A percentile compares a stretch with the other conserved stretches of the same genome.
Evolutionary conservation across 306 rosid genomes (phyloP).

Genomic region (Ziziphus jujuba): DNA sequence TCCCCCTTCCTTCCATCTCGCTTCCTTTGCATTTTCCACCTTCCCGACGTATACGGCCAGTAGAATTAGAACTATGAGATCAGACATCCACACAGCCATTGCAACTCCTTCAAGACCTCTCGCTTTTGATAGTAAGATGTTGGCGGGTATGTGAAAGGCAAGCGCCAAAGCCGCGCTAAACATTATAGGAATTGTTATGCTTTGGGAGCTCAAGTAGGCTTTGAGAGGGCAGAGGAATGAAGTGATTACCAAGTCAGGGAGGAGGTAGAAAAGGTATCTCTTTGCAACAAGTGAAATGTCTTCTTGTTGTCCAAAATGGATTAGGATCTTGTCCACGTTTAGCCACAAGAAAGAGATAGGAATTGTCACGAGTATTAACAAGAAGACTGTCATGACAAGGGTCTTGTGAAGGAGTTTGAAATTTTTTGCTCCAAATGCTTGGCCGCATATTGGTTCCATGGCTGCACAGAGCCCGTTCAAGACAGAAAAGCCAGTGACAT

Average conservation of each 20-base stretch:
- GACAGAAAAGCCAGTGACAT: constrained; percentile 88
- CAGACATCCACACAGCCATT: constrained; percentile 82
- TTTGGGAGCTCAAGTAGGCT: constrained; percentile 73
- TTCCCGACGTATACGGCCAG: constrained; percentile 48
- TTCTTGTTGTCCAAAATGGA: constrained; percentile 66
- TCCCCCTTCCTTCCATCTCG: constrained; percentile 63
- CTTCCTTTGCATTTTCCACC: constrained; percentile 38
- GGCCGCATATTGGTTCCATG: constrained; percentile 97
- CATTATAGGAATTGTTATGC: constrained; percentile 77
- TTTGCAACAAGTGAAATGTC: constrained; percentile 60
- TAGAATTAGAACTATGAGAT: constrained; percentile 54
- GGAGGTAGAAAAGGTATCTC: constrained; percentile 51
- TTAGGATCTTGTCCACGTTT: constrained; percentile 63
- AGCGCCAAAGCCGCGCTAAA: constrained; percentile 60
- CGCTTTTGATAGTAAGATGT: constrained; percentile 54
- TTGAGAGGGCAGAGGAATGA: constrained; percentile 75
- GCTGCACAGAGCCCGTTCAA: constrained; percentile 75
- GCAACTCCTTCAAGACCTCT: constrained; percentile 74
- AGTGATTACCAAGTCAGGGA: constrained; percentile 68
- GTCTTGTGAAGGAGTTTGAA: constrained; percentile 76
- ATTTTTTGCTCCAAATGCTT: constrained; percentile 83
- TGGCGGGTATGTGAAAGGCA: constrained; percentile 68
- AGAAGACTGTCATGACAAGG: constrained; percentile 62
- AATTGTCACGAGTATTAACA: constrained; percentile 51
- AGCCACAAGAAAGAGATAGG: constrained; percentile 87